A percentile compares a stretch with the other conserved stretches of the same genome.
Evolutionary conservation across 2,329 filamentous ascomycete genomes (phyloP).

Genomic region (Phoma sp.): DNA sequence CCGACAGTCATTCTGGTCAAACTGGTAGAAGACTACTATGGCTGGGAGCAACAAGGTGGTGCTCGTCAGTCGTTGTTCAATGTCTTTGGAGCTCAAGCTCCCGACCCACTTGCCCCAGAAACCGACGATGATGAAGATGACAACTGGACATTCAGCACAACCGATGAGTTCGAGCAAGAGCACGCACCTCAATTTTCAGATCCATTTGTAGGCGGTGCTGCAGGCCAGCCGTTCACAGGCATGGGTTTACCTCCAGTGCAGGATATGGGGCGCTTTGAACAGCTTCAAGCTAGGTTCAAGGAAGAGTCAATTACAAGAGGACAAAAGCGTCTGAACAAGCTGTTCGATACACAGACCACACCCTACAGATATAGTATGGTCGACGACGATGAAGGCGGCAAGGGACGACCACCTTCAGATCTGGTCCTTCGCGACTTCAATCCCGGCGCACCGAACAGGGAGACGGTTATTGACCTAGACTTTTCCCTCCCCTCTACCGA

Average conservation of each 20-base stretch:
- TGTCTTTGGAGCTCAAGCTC: slow-evolving; percentile 64
- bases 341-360: slow-evolving; percentile 63
- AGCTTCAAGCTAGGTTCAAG: slow-evolving; percentile 59
- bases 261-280: slow-evolving; percentile 44
- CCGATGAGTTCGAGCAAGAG: slow-evolving; percentile 63
- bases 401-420: slow-evolving; percentile 60
- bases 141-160: slow-evolving; percentile 72
- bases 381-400: slow-evolving; percentile 51
- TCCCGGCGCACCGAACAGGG: slow-evolving; percentile 54
- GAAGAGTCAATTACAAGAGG: slow-evolving; percentile 66
- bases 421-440: slow-evolving; percentile 60
- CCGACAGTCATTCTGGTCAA: slow-evolving; percentile 69
- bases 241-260: slow-evolving; percentile 47
- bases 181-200: slow-evolving; percentile 53
- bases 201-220: slow-evolving; percentile 50
- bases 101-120: slow-evolving; percentile 56
- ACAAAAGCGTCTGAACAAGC: slow-evolving; percentile 62
- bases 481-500: slow-evolving; percentile 53
- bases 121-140: slow-evolving; percentile 56
- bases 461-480: slow-evolving; percentile 66
- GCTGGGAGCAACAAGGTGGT: slow-evolving; percentile 79
- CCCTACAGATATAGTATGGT: slow-evolving; percentile 67
- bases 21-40: slow-evolving; percentile 74
- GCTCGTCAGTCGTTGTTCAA: slow-evolving; percentile 71
- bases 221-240: slow-evolving; percentile 37